A percentile compares a stretch with the other conserved stretches of the same genome.
These are phyloP conservation scores for Tagetes erecta DNA, from an alignment of 129 eudicot species.

Conservation along the genomic window DNA sequence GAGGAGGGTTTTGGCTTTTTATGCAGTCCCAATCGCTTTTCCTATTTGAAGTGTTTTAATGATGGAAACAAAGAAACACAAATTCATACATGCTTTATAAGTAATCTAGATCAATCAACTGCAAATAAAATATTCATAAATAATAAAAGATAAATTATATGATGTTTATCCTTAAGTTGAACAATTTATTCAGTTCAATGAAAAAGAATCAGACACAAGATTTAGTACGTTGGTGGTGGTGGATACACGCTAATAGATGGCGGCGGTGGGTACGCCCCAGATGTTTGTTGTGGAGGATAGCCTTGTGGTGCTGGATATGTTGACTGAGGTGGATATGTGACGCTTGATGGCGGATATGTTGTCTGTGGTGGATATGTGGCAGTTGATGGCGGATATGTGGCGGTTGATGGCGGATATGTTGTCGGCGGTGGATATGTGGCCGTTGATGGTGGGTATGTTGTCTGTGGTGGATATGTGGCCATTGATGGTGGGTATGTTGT, in stretches of 20 bases:
- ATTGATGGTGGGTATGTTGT: conserved; percentile 11
- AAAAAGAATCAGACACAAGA: conserved; percentile 7
- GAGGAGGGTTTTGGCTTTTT: conserved; percentile 7
- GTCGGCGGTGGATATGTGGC: conserved; percentile 4
- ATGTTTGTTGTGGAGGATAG: conserved; percentile 30
- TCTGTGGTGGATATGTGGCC: conserved; percentile 22
- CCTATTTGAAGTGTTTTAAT: background rate
- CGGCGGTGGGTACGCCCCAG: conserved; percentile 35
- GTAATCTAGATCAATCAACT: conserved; percentile 1
- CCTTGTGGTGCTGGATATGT: conserved; percentile 40
- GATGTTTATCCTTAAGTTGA: conserved; percentile 15
- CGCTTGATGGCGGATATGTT: conserved; percentile 22
- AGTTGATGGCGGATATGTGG: conserved; percentile 20
- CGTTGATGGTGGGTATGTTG: background rate
- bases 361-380: conserved; percentile 20
- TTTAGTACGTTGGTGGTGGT: conserved; percentile 23
- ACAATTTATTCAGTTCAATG: conserved; percentile 20
- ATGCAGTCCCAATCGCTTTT: background rate
- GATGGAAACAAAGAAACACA: conserved; percentile 15
- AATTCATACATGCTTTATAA: background rate
- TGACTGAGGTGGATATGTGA: conserved; percentile 22
- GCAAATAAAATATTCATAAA: conserved; percentile 22
- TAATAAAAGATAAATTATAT: background rate
- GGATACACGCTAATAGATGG: conserved; percentile 30
- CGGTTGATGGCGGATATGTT: conserved; percentile 21